These are phyloP conservation scores for Parmelia sp. DNA, from an alignment of 495 filamentous ascomycete genomes.

Conservation along the genomic window DNA sequence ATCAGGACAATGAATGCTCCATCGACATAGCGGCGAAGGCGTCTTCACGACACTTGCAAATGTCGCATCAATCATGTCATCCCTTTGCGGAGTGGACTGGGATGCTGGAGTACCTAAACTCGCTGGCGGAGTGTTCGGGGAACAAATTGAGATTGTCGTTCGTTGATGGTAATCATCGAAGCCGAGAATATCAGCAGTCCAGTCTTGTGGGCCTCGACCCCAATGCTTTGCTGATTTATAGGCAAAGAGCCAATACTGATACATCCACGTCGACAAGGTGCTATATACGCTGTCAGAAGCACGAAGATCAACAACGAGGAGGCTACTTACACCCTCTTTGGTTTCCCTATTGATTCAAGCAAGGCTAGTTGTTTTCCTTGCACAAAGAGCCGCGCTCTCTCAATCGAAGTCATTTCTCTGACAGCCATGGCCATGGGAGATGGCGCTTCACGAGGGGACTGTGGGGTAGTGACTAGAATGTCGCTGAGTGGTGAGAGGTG, in stretches of 20 bases:
- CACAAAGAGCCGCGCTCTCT: slow-evolving; percentile 33
- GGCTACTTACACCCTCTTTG: slow-evolving; percentile 26
- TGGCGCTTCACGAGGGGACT: slow-evolving; percentile 27
- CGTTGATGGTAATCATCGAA: slow-evolving; percentile 22
- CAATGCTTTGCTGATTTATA: slow-evolving; percentile 41
- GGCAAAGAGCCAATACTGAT: slow-evolving; percentile 40
- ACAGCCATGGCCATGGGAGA: slow-evolving; percentile 29
- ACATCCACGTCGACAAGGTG: slow-evolving; percentile 31
- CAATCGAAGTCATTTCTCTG: slow-evolving; percentile 27
- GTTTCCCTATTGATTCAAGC: slow-evolving; percentile 26
- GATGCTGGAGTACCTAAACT: slow-evolving; percentile 11
- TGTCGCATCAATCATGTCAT: neutral
- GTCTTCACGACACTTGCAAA: neutral
- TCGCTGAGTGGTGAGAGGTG: slow-evolving; percentile 26
- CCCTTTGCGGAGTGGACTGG: neutral
- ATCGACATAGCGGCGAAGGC: slow-evolving; percentile 28
- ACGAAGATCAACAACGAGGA: neutral
- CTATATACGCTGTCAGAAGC: slow-evolving; percentile 13
- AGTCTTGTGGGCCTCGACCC: slow-evolving; percentile 36
- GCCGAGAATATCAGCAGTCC: slow-evolving; percentile 29
- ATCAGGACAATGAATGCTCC: slow-evolving; percentile 28
- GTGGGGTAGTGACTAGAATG: slow-evolving; percentile 24
- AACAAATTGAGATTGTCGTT: slow-evolving; percentile 10
- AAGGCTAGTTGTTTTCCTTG: slow-evolving; percentile 30
- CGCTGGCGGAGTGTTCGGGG: slow-evolving; percentile 3